Evolutionary conservation across 192 early-diverging fungal species (phyloP), one percentile per base, ranked within the genome.

Genomic region (Funneliformis geosporum): DNA sequence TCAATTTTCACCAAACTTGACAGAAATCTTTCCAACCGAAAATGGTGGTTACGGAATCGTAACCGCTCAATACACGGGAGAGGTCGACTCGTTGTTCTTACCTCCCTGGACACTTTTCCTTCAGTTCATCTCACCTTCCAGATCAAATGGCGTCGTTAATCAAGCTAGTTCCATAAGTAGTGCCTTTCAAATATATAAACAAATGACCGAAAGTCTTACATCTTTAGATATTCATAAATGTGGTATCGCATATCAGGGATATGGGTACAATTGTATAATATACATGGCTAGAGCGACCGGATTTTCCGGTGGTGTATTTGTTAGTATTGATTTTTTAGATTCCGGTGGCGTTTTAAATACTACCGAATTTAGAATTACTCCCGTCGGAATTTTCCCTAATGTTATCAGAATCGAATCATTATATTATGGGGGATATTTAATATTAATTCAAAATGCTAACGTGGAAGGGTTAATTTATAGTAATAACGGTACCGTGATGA

Each of bases 111-210:
- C n/a, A n/a, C n/a, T n/a, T n/a, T n/a, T n/a, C n/a, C n/a, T n/a
- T n/a, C n/a, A n/a, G n/a, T n/a, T n/a, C n/a, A n/a, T n/a, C n/a
- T n/a, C n/a, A n/a, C n/a, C n/a, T n/a, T n/a, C n/a, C n/a, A n/a
- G n/a, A n/a, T n/a, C n/a, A n/a, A n/a, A n/a, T n/a, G n/a, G n/a
- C n/a, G n/a, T n/a, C n/a, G n/a, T n/a, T n/a, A n/a, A n/a, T n/a
- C n/a, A n/a, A n/a, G n/a, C n/a, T n/a, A n/a, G n/a, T n/a, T n/a
- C n/a, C n/a, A 1, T 10, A 21, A 40, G 3, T 9, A 39, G 67
- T 42, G 39, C 67, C 21, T 69, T 69, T 69, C 67, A 69, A 69
- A n/a, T 69, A 42, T 69, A 40, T 69, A 21, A 69, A 40, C 67
- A 27, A 40, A n/a, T n/a, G n/a, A 40, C 28, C n/a, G 5, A 40